Conservation (phyloP, 495 filamentous ascomycete species). For the Daldinia bambusicola region DNA sequence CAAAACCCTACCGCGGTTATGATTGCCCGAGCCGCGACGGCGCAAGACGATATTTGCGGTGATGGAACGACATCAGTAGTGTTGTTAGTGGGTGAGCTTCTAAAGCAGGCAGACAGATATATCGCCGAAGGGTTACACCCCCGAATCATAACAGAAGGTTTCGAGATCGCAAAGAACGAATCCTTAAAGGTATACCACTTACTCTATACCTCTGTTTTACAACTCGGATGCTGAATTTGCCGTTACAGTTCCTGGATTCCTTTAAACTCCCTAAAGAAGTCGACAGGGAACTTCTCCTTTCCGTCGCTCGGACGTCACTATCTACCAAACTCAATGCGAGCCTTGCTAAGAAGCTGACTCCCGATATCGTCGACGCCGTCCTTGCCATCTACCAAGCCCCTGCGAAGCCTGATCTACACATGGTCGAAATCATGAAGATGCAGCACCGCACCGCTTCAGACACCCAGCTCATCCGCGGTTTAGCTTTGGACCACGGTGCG, state of each 20-base stretch:
- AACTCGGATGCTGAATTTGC: slow-evolving; percentile 35
- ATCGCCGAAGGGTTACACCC: slow-evolving; percentile 96
- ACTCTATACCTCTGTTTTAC: neutral
- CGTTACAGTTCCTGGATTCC: slow-evolving; percentile 82
- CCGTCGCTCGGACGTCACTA: slow-evolving; percentile 92
- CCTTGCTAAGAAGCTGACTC: slow-evolving; percentile 89
- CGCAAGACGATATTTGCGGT: slow-evolving; percentile 97
- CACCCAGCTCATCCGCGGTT: slow-evolving; percentile 91
- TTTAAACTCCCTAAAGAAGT: slow-evolving; percentile 90
- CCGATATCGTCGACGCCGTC: slow-evolving; percentile 94
- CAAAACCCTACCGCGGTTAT: slow-evolving; percentile 95
- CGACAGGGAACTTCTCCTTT: slow-evolving; percentile 92
- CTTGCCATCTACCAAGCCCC: slow-evolving; percentile 90
- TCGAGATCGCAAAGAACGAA: slow-evolving; percentile 95
- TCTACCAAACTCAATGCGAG: slow-evolving; percentile 91
- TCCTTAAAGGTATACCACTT: slow-evolving; percentile 75
- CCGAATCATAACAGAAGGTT: slow-evolving; percentile 95
- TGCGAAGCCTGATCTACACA: slow-evolving; percentile 95
- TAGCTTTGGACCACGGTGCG: slow-evolving; percentile 95
- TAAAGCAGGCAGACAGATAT: slow-evolving; percentile 96
- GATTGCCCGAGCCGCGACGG: slow-evolving; percentile 97
- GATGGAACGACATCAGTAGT: slow-evolving; percentile 98
- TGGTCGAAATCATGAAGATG: slow-evolving; percentile 99
- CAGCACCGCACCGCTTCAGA: slow-evolving; percentile 96
- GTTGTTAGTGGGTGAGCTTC: slow-evolving; percentile 90